Percentiles rank a stretch among this genome's conserved stretches.
Evolutionary conservation across 192 early-diverging fungal genomes (phyloP).

Genomic region (Mortierella alpina): DNA sequence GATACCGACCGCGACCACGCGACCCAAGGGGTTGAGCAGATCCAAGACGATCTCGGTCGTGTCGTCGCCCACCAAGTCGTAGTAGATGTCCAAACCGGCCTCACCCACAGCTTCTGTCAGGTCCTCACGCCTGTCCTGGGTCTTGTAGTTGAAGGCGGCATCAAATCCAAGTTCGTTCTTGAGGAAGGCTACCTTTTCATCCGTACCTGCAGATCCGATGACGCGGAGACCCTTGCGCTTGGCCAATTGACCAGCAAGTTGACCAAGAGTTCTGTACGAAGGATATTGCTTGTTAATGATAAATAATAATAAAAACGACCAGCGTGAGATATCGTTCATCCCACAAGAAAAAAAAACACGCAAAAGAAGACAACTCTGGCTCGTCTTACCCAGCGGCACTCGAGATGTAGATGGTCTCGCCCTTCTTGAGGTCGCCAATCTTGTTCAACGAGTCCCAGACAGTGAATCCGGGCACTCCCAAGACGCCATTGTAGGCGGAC

Average conservation of each 20-base stretch:
- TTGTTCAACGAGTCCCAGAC: conserved; percentile 59
- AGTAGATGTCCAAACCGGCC: conserved; percentile 81
- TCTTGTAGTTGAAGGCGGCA: conserved; percentile 94
- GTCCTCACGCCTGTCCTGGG: conserved; percentile 13
- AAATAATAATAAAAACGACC: background rate
- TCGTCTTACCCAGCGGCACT: conserved; percentile 21
- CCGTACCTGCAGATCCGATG: conserved; percentile 84
- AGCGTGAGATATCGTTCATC: background rate
- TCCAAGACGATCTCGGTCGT: conserved; percentile 10
- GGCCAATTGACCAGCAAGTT: conserved; percentile 78
- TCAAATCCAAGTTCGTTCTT: conserved; percentile 78
- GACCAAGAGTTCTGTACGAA: conserved; percentile 72
- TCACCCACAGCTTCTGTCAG: background rate
- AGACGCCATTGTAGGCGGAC: background rate
- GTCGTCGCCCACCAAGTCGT: conserved; percentile 80
- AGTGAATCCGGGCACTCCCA: conserved; percentile 27
- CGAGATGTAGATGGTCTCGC: conserved; percentile 83
- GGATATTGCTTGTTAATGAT: too few relatives aligned
- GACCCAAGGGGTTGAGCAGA: conserved; percentile 9
- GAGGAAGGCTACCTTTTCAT: conserved; percentile 84
- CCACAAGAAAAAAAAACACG: background rate
- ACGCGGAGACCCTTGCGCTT: conserved; percentile 83
- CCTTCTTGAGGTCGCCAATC: conserved; percentile 76
- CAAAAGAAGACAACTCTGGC: background rate
- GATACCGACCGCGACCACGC: conserved; percentile 10